Conservation (phyloP, 2,329 filamentous ascomycete species). For the Stagonosporopsis vannaccii region DNA sequence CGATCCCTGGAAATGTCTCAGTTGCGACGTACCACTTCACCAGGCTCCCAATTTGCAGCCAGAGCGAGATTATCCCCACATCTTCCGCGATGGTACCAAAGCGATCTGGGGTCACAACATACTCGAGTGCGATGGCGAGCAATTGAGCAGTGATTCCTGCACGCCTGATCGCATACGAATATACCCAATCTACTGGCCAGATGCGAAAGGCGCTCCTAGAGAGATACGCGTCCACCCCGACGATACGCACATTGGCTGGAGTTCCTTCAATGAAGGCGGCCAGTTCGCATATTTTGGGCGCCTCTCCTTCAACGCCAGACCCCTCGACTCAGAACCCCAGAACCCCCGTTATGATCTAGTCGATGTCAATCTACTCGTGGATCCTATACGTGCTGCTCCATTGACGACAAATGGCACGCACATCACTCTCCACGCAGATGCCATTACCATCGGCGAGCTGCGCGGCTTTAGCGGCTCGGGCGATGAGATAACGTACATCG, state of each 20-base stretch:
- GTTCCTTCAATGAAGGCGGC: conserved; percentile 44
- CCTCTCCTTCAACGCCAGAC: conserved; percentile 52
- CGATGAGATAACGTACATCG: conserved; percentile 54
- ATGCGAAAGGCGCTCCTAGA: conserved; percentile 45
- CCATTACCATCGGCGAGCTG: conserved; percentile 54
- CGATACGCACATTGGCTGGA: conserved; percentile 54
- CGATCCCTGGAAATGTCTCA: conserved; percentile 59
- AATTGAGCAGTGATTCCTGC: conserved; percentile 48
- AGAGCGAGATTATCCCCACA: conserved; percentile 53
- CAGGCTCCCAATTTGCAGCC: conserved; percentile 37
- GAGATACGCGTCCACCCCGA: conserved; percentile 59
- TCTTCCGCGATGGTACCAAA: conserved; percentile 51
- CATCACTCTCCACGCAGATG: conserved; percentile 40
- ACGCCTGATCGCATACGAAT: conserved; percentile 49
- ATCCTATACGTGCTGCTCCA: not conserved
- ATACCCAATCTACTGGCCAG: conserved; percentile 53
- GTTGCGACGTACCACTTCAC: conserved; percentile 51
- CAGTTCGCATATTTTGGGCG: conserved; percentile 48
- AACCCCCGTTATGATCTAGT: conserved; percentile 50
- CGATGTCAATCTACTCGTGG: conserved; percentile 47
- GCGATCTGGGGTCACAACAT: conserved; percentile 42
- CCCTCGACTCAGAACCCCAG: conserved; percentile 21
- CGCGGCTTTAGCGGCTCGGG: conserved; percentile 56
- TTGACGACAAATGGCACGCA: conserved; percentile 29
- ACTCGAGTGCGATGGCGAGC: conserved; percentile 47